Percentiles rank a stretch among this genome's conserved stretches.
These are phyloP conservation scores for Aspergillus biplanus DNA, from an alignment of 495 filamentous ascomycete species.

Conservation along the genomic window DNA sequence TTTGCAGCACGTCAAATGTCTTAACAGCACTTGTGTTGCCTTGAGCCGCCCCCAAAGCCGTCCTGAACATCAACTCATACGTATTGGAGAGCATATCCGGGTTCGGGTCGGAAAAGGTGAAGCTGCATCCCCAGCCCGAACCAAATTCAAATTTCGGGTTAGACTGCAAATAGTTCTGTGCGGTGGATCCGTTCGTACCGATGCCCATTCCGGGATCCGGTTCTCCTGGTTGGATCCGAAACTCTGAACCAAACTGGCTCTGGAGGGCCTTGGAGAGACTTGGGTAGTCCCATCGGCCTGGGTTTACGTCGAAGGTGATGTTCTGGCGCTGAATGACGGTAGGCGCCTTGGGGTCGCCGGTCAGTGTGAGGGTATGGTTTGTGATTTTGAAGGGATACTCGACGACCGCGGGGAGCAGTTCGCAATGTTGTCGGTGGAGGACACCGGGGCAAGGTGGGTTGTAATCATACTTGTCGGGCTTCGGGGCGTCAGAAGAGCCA, in stretches of 20 bases:
- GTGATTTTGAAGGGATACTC: neutral
- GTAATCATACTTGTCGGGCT: neutral
- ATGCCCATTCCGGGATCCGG: neutral
- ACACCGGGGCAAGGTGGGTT: neutral
- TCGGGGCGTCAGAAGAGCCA: neutral
- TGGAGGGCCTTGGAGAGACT: neutral
- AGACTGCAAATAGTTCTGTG: neutral
- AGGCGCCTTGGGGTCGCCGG: neutral
- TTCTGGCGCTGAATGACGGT: neutral
- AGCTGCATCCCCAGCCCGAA: neutral
- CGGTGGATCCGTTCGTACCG: neutral
- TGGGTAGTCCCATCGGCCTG: neutral
- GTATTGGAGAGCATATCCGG: constrained; percentile 2
- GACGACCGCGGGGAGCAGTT: neutral
- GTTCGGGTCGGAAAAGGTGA: neutral
- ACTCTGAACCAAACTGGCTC: neutral
- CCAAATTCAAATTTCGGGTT: neutral
- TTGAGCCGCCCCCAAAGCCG: neutral
- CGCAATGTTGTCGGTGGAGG: neutral
- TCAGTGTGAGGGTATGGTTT: constrained; percentile 1
- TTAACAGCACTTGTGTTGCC: neutral
- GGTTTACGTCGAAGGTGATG: neutral
- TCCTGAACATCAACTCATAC: neutral
- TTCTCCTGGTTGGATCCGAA: neutral
- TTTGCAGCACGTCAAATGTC: neutral